phyloP scores from a whole-genome alignment of 1,284 basidiomycete genomes.

The Trichosporon ovoides region DNA sequence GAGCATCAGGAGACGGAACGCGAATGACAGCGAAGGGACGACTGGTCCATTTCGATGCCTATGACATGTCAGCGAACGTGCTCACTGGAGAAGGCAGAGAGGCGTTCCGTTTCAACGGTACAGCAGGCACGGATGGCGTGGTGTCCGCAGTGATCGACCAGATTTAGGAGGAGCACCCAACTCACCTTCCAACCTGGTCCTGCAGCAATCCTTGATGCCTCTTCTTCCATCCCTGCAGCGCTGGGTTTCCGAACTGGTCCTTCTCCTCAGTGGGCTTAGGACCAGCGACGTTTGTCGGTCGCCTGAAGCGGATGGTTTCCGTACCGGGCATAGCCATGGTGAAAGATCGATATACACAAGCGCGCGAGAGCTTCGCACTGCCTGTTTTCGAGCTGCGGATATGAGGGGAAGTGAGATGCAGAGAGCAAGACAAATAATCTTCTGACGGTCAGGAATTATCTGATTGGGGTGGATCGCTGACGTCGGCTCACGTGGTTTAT shows the following conservation, averaged over 20 bases:
- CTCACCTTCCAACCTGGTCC: slow-evolving; percentile 45
- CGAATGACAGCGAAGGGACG: slow-evolving; percentile 73
- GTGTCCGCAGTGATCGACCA: too few relatives aligned
- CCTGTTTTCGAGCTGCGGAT: background rate
- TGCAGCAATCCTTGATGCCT: slow-evolving; percentile 48
- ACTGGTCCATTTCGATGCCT: slow-evolving; percentile 57
- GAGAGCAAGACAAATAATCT: background rate
- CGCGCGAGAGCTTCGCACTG: background rate
- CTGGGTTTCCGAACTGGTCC: slow-evolving; percentile 41
- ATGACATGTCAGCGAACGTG: background rate
- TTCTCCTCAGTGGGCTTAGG: slow-evolving; percentile 31
- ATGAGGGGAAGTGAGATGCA: background rate
- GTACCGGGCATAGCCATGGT: slow-evolving; percentile 37
- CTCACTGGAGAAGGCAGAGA: too few relatives aligned
- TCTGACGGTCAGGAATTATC: background rate
- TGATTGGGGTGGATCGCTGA: slow-evolving; percentile 3
- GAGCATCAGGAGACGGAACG: slow-evolving; percentile 75
- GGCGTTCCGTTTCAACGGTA: too few relatives aligned
- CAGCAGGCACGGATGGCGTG: too few relatives aligned
- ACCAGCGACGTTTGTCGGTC: slow-evolving; percentile 35
- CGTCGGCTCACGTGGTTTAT: background rate
- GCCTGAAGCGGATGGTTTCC: slow-evolving; percentile 44
- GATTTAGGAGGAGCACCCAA: too few relatives aligned
- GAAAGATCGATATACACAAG: background rate
- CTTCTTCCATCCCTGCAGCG: slow-evolving; percentile 41